Conservation (phyloP, 2,329 filamentous ascomycete genomes). For the Fusarium oxysporum region DNA sequence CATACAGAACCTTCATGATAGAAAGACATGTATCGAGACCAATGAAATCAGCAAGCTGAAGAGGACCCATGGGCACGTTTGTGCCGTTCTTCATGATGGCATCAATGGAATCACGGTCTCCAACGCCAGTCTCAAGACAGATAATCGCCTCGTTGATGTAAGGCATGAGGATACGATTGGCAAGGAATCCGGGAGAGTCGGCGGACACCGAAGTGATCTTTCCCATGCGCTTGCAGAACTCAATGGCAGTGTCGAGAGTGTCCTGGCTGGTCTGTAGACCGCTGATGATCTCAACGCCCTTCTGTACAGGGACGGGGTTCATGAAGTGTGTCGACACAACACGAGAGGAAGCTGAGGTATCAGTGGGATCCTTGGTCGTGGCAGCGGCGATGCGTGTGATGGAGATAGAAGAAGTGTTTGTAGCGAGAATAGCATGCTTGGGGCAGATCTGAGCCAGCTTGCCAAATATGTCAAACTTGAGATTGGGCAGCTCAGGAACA, state of each 20-base stretch:
- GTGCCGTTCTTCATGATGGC: conserved; percentile 99
- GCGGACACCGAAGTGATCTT: conserved; percentile 90
- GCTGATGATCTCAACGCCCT: conserved; percentile 97
- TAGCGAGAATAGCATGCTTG: conserved; percentile 89
- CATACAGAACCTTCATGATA: conserved; percentile 95
- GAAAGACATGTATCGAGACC: conserved; percentile 94
- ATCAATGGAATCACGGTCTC: conserved; percentile 91
- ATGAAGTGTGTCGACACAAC: conserved; percentile 98
- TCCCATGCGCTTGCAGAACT: conserved; percentile 91
- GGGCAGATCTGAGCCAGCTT: conserved; percentile 85
- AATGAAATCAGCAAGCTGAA: conserved; percentile 96
- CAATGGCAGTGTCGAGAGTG: conserved; percentile 84
- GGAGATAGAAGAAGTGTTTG: conserved; percentile 98
- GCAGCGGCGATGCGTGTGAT: conserved; percentile 96
- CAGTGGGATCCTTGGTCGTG: conserved; percentile 80
- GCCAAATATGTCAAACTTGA: conserved; percentile 90
- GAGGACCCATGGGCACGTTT: conserved; percentile 96
- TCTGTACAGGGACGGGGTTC: conserved; percentile 97
- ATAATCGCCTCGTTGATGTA: conserved; percentile 99
- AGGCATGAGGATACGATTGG: conserved; percentile 97
- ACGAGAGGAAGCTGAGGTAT: conserved; percentile 83
- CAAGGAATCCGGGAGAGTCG: conserved; percentile 93
- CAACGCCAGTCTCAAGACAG: conserved; percentile 93
- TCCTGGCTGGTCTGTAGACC: conserved; percentile 88
- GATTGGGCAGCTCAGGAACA: conserved; percentile 87